Conservation (phyloP, 495 filamentous ascomycete species). For the Delitschia confertaspora region DNA sequence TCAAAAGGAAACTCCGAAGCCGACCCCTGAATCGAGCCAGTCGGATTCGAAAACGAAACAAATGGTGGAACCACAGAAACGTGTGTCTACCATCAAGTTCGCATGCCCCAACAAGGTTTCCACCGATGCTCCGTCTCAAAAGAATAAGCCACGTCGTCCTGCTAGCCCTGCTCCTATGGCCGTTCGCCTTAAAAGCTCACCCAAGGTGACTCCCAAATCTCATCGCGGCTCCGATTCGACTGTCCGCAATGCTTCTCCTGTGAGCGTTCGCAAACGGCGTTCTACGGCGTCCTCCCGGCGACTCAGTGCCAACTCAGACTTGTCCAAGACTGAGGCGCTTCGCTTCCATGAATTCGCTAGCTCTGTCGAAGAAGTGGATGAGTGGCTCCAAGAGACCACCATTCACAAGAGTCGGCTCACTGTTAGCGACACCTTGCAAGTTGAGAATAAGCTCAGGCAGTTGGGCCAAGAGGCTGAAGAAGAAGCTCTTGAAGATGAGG, state of each 20-base stretch:
- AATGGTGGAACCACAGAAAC: constrained; percentile 38
- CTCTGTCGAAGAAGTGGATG: constrained; percentile 68
- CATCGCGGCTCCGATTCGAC: constrained; percentile 46
- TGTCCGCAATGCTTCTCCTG: constrained; percentile 34
- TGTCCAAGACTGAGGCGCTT: constrained; percentile 57
- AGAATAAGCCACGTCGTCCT: constrained; percentile 23
- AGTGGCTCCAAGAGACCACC: constrained; percentile 67
- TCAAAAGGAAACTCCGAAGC: constrained; percentile 40
- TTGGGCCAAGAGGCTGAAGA: constrained; percentile 86
- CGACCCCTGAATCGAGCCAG: constrained; percentile 25
- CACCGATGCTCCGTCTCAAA: constrained; percentile 11
- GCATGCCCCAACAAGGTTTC: constrained; percentile 45
- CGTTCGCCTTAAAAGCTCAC: constrained; percentile 12
- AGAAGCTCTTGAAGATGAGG: constrained; percentile 54
- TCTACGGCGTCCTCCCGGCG: constrained; percentile 11
- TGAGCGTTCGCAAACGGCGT: constrained; percentile 25
- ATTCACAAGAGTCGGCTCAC: constrained; percentile 62
- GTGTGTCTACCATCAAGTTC: constrained; percentile 51
- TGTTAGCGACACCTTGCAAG: constrained; percentile 78
- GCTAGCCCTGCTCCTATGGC: constrained; percentile 35
- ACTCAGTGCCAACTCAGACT: constrained; percentile 43
- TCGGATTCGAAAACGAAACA: constrained; percentile 8
- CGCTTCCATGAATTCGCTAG: constrained; percentile 93
- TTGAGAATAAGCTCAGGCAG: constrained; percentile 80
- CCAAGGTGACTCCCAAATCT: constrained; percentile 34